phyloP scores from a whole-genome alignment of 2,329 filamentous ascomycete genomes.

The Talaromyces rugulosus region DNA sequence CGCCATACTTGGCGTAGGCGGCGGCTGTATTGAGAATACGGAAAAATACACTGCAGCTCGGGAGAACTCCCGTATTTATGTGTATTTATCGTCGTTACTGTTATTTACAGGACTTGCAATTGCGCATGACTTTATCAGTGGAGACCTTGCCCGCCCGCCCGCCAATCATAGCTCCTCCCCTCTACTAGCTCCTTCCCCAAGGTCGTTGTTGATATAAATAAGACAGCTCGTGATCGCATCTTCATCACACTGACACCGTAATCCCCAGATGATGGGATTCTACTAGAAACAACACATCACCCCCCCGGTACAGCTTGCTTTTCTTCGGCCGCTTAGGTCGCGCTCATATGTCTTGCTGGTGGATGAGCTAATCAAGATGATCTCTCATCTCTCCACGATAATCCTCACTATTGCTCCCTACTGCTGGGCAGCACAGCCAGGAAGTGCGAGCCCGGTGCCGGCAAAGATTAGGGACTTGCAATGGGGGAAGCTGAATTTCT shows the following conservation, averaged over 20 bases:
- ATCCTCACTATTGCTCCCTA: conserved; percentile 9
- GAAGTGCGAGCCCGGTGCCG: conserved; percentile 69
- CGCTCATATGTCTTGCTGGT: not conserved
- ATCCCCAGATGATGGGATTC: not conserved
- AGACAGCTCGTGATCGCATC: not conserved
- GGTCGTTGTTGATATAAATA: not conserved
- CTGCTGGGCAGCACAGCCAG: conserved; percentile 64
- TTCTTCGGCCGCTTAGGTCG: not conserved
- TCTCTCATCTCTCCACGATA: conserved; percentile 18
- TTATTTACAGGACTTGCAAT: not conserved
- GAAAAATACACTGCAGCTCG: not conserved
- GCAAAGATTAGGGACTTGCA: conserved; percentile 78
- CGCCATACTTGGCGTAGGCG: conserved; percentile 26
- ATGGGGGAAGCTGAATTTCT: conserved; percentile 93
- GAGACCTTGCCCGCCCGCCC: not conserved
- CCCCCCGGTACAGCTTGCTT: not conserved
- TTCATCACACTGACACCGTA: not conserved
- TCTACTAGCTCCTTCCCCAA: not conserved
- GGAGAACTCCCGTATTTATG: not conserved
- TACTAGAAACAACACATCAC: not conserved
- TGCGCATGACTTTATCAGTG: not conserved
- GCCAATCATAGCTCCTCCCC: not conserved
- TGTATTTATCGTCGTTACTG: not conserved
- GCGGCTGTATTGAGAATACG: conserved; percentile 12
- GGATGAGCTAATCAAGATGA: not conserved